Evolutionary conservation across 768 basidiomycete genomes (phyloP).

Genomic region (Leccinum disarticulatum): DNA sequence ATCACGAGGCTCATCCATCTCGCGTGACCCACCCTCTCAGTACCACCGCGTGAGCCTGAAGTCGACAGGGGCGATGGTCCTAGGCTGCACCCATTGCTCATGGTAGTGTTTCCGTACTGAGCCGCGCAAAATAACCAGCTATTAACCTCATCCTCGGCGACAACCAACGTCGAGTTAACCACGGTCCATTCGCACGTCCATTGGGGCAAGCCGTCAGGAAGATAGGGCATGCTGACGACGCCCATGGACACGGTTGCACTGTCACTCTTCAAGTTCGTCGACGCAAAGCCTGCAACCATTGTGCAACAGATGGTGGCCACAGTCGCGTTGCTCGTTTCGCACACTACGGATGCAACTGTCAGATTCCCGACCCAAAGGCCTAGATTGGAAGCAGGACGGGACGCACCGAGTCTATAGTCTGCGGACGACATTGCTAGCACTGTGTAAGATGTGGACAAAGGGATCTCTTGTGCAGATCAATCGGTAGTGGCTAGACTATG

Average conservation of each 20-base stretch:
- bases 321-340: conserved; percentile 6
- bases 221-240: neutral
- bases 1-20: neutral
- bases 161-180: neutral
- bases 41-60: neutral
- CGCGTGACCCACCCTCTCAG: neutral
- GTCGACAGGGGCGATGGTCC: neutral
- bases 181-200: conserved; percentile 2
- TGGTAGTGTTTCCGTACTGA: neutral
- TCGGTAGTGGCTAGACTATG: neutral
- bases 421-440: neutral
- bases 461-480: neutral
- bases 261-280: neutral
- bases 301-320: conserved; percentile 10
- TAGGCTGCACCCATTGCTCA: neutral
- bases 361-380: neutral
- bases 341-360: neutral
- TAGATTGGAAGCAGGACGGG: neutral
- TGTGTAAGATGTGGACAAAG: neutral
- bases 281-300: neutral
- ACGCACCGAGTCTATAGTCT: neutral
- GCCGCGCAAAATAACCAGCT: neutral
- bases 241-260: neutral
- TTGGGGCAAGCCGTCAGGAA: neutral
- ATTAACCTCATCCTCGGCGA: neutral